Evolutionary conservation across 345 rosid species (phyloP).

Genomic region (Gossypium herbaceum): DNA sequence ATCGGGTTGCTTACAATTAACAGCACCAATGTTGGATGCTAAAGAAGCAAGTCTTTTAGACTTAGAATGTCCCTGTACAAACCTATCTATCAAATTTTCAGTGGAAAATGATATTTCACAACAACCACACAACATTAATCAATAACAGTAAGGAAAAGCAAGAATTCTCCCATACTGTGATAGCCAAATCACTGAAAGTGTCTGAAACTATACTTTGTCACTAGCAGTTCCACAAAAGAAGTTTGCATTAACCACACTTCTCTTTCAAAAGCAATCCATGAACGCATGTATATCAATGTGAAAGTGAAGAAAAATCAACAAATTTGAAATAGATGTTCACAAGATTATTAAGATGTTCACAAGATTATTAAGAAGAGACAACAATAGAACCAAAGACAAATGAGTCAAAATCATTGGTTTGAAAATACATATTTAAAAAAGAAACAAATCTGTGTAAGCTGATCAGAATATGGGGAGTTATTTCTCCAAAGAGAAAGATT

Average conservation of each 20-base stretch:
- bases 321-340: background rate
- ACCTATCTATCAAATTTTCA: slow-evolving; percentile 16
- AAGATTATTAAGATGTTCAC: background rate
- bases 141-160: background rate
- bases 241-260: background rate
- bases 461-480: background rate
- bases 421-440: background rate
- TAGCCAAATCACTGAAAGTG: background rate
- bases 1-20: slow-evolving; percentile 35
- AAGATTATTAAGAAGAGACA: background rate
- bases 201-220: background rate
- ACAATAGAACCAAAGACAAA: background rate
- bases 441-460: background rate
- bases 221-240: background rate
- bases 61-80: slow-evolving; percentile 45
- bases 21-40: slow-evolving; percentile 43
- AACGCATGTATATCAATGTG: background rate
- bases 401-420: background rate
- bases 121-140: background rate
- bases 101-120: slow-evolving; percentile 3
- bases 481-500: background rate
- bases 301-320: background rate
- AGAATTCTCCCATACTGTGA: background rate
- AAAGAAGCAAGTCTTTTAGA: slow-evolving; percentile 42
- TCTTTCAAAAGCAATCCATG: background rate